phyloP scores from a whole-genome alignment of 2,329 filamentous ascomycete species.

The Penicillium sp. region DNA sequence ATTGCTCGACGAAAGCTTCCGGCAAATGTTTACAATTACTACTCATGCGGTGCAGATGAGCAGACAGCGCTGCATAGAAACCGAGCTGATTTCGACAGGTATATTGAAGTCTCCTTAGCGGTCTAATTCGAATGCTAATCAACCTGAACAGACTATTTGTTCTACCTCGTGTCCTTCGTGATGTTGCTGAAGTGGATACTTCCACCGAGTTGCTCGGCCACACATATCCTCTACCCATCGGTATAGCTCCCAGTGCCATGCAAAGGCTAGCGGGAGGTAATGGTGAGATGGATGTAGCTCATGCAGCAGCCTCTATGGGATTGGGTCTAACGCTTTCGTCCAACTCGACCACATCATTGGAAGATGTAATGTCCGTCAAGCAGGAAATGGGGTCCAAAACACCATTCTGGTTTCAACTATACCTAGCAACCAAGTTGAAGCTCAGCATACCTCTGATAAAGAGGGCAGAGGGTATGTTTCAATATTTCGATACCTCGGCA shows the following conservation, averaged over 20 bases:
- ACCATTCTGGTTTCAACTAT: slow-evolving; percentile 11
- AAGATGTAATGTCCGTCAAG: slow-evolving; percentile 9
- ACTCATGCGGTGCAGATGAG: slow-evolving; percentile 6
- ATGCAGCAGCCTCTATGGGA: not conserved
- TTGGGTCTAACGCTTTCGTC: slow-evolving; percentile 4
- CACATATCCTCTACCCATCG: slow-evolving; percentile 6
- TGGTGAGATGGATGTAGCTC: slow-evolving; percentile 4
- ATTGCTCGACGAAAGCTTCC: slow-evolving; percentile 8
- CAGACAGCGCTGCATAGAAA: slow-evolving; percentile 5
- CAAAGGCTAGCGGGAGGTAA: slow-evolving; percentile 6
- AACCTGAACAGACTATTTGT: slow-evolving; percentile 1
- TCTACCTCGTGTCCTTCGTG: slow-evolving; percentile 10
- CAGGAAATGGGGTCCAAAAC: not conserved
- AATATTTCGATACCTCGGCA: not conserved
- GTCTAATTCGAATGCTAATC: not conserved
- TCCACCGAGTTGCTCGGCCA: not conserved
- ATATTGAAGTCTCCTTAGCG: not conserved
- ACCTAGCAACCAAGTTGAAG: slow-evolving; percentile 1
- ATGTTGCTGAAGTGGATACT: slow-evolving; percentile 8
- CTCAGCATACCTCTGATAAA: slow-evolving; percentile 9
- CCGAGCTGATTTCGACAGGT: slow-evolving; percentile 9
- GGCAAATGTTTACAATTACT: slow-evolving; percentile 8
- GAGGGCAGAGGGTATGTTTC: slow-evolving; percentile 7
- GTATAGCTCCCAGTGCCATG: slow-evolving; percentile 12
- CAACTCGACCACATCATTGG: slow-evolving; percentile 7